Evolutionary conservation across 2,329 filamentous ascomycete species (phyloP).

Genomic region (Aspergillus fischeri): DNA sequence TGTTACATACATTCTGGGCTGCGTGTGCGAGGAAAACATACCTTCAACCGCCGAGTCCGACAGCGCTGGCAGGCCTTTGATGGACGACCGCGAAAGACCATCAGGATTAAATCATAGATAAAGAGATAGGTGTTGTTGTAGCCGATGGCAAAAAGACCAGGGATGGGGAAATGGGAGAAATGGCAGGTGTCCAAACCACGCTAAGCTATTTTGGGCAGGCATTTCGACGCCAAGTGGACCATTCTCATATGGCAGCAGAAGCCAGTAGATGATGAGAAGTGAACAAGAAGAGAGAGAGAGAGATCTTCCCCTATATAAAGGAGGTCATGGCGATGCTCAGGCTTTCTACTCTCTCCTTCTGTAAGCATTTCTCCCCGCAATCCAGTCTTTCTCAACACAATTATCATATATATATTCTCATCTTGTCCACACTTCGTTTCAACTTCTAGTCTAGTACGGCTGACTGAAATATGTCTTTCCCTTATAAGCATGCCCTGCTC

Average conservation of each 20-base stretch:
- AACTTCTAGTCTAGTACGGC: too few relatives aligned
- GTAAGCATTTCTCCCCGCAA: not conserved
- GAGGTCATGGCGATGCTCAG: not conserved
- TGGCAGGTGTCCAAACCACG: too few relatives aligned
- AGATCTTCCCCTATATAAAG: too few relatives aligned
- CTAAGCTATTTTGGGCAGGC: not conserved
- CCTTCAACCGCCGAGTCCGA: not conserved
- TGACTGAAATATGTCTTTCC: conserved; percentile 44
- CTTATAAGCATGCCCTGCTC: conserved; percentile 54
- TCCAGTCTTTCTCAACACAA: too few relatives aligned
- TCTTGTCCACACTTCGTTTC: not conserved
- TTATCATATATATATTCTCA: not conserved
- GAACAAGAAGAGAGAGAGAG: too few relatives aligned
- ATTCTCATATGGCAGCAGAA: not conserved
- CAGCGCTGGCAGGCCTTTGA: not conserved
- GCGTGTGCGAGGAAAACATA: not conserved
- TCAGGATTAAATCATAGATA: not conserved
- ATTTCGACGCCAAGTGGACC: not conserved
- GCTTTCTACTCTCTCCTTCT: not conserved
- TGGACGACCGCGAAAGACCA: not conserved
- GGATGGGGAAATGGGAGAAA: too few relatives aligned
- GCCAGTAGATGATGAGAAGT: not conserved
- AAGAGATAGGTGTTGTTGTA: not conserved
- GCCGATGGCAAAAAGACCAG: not conserved
- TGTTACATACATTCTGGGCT: not conserved